Base-by-base conservation (phyloP, 2,329 filamentous ascomycete species). In the Pseudogymnoascus sp. region DNA sequence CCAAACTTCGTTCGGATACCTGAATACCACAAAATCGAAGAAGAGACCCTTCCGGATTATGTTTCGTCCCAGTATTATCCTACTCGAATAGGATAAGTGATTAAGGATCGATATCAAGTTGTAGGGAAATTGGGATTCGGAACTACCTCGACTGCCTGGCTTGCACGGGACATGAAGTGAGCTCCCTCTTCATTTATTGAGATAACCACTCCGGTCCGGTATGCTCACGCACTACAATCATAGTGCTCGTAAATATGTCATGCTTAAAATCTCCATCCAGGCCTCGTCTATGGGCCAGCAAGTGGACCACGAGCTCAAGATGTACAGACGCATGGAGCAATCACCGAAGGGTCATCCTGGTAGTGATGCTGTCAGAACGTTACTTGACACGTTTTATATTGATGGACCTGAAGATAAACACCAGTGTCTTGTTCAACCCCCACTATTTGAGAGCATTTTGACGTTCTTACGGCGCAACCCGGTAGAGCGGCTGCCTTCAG, bases 281-380 rank as follows among this genome's bases (percentile, higher is more conserved):
- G 49, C 60, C 55, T 61, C 61, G 16, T 61, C 58, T 63, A 33
- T 49, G 30, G 62, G 61, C 39, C 8, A 62, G 4, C 58, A 63
- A 60, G 52, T 3, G 49, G 36, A 67, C 55, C 61, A 76, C 14
- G 78, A 80, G 67, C 65, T 79, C 9, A 66, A 70, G 3, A 78
- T 79, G n/a, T 79, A 80, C 58, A 73, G 73, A 64, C 72, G 71
- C 22, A 75, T 80, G 2, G 69, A 72, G 19, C 58, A 30, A 60
- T 64, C 58, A 8, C 62, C 69, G 2, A 58, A 52, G 58, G 67
- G 65, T 1, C 76, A 78, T 65, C 69, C 68, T 0, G 75, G 75
- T 9, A 69, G 69, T 11, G 8, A 61, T 12, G 66, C 66, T 1
- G 67, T 78, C 4, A 72, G 76, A 60, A 62, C 64, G 3, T 66